Conservation (phyloP, 176 grass and related monocot genomes). For the Lolium perenne region DNA sequence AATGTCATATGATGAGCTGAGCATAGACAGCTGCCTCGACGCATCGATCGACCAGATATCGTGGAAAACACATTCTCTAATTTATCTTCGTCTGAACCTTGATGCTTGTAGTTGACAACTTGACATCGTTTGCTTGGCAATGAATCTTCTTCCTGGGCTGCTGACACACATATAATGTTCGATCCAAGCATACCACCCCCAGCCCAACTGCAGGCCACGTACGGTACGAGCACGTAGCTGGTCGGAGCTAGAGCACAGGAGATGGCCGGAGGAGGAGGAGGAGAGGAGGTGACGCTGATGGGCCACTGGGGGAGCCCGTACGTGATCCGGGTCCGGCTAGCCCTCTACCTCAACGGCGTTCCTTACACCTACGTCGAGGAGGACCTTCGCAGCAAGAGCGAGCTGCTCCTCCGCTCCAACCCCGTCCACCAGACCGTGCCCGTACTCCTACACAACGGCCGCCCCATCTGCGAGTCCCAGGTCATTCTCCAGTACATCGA, state of each 20-base stretch:
- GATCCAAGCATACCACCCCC: not conserved
- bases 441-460: conserved; percentile 45
- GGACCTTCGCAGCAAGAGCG: conserved; percentile 56
- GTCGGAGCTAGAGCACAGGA: conserved; percentile 42
- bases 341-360: conserved; percentile 61
- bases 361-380: conserved; percentile 52
- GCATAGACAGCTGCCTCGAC: not conserved
- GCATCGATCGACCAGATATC: not conserved
- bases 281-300: conserved; percentile 47
- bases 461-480: conserved; percentile 40
- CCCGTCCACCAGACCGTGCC: conserved; percentile 63
- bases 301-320: conserved; percentile 44
- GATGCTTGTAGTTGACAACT: no score
- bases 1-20: not conserved
- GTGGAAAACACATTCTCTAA: not conserved
- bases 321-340: conserved; percentile 37
- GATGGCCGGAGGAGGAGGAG: no score
- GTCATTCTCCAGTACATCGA: conserved; percentile 61
- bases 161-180: not conserved
- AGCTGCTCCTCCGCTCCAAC: conserved; percentile 56
- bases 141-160: no score
- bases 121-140: no score
- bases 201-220: not conserved
- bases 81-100: no score
- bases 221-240: not conserved